Evolutionary conservation across 495 filamentous ascomycete species (phyloP).

Genomic region (Aspergillus asperescens): DNA sequence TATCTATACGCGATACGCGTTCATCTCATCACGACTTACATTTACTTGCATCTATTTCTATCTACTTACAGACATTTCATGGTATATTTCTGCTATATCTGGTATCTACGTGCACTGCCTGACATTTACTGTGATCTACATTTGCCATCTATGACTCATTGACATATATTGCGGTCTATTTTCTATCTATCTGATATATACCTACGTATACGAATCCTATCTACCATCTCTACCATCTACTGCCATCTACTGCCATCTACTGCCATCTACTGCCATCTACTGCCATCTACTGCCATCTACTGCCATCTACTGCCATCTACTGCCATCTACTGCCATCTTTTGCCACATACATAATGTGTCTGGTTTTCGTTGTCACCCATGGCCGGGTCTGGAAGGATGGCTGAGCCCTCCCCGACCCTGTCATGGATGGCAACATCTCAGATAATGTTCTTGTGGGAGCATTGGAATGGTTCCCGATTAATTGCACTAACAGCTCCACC

Average conservation of each 20-base stretch:
- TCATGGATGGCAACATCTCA: background rate
- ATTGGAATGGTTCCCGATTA: too few relatives aligned
- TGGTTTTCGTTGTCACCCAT: background rate
- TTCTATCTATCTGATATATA: background rate
- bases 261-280: background rate
- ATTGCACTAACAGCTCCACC: background rate
- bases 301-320: background rate
- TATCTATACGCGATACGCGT: background rate
- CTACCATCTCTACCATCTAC: background rate
- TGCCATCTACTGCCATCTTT: background rate
- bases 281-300: background rate
- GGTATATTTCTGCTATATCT: background rate
- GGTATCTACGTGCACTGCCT: too few relatives aligned
- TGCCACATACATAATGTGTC: background rate
- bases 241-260: background rate
- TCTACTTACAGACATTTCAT: too few relatives aligned
- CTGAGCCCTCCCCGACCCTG: background rate
- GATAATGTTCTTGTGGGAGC: too few relatives aligned
- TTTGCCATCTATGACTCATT: too few relatives aligned
- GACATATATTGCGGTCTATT: background rate
- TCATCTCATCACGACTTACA: background rate
- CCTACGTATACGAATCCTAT: too few relatives aligned
- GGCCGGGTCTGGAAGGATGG: background rate
- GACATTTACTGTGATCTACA: too few relatives aligned
- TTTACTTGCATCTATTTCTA: background rate